Conservation (phyloP, 2,329 filamentous ascomycete species). For the Raffaelea albimanens region DNA sequence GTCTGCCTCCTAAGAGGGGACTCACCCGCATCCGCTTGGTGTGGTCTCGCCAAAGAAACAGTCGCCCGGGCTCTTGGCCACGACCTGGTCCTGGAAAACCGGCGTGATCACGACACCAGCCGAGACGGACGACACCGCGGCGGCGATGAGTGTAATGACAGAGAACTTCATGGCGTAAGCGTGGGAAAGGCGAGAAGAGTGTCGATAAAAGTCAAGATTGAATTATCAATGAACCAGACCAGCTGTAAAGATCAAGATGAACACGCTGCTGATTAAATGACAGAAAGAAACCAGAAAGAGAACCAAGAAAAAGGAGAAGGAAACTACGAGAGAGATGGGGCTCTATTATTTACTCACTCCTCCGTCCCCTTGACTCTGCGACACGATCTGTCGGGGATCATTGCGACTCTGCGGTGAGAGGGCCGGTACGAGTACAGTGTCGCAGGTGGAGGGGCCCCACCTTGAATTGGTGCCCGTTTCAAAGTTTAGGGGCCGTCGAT, state of each 20-base stretch:
- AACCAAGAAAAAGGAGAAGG: background rate
- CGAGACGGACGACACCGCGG: slow-evolving; percentile 34
- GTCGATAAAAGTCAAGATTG: background rate
- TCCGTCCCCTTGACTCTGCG: background rate
- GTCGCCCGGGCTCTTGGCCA: slow-evolving; percentile 36
- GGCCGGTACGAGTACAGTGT: background rate
- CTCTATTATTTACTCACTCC: background rate
- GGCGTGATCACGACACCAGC: slow-evolving; percentile 49
- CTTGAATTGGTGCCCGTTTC: no score
- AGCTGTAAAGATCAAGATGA: background rate
- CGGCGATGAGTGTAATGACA: slow-evolving; percentile 28
- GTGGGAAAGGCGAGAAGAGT: background rate
- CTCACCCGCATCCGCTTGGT: slow-evolving; percentile 48
- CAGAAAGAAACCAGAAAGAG: background rate
- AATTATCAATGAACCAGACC: background rate
- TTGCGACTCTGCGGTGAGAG: no score
- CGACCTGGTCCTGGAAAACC: slow-evolving; percentile 39
- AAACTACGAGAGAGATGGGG: background rate
- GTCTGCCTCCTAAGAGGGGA: no score
- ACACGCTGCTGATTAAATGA: background rate
- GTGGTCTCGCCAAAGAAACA: slow-evolving; percentile 49
- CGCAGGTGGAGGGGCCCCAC: background rate
- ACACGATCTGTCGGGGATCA: background rate
- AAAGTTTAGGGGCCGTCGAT: no score
- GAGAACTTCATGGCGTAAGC: slow-evolving; percentile 29